Percentiles rank a stretch among this genome's conserved stretches.
phyloP scores from a whole-genome alignment of 73 alveolate genomes.

The Tetrahymena malaccensis region DNA sequence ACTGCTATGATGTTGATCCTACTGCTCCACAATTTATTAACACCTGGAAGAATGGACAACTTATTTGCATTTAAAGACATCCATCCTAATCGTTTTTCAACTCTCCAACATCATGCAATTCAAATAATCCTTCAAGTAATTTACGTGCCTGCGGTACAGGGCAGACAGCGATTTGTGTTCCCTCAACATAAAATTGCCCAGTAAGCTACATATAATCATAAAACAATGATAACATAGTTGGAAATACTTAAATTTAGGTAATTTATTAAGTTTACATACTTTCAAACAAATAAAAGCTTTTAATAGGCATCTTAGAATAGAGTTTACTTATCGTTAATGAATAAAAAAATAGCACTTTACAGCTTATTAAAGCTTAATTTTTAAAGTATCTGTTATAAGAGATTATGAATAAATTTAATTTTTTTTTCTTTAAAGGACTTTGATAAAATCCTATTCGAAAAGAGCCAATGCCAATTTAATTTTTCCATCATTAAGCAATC shows the following conservation, averaged over 20 bases:
- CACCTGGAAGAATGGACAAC: not conserved
- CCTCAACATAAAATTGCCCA: not conserved
- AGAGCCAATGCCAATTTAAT: not conserved
- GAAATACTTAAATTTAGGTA: not conserved
- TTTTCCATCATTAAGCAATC: not conserved
- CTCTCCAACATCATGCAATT: not conserved
- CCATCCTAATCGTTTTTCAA: not conserved
- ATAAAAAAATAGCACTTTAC: not conserved
- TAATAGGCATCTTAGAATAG: not conserved
- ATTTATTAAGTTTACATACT: not conserved
- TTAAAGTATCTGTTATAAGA: too few relatives aligned
- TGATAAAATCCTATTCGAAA: too few relatives aligned
- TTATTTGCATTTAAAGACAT: not conserved
- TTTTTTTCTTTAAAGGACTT: too few relatives aligned
- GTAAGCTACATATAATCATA: not conserved
- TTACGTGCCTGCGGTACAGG: not conserved
- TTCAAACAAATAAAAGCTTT: too few relatives aligned
- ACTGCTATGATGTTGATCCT: not conserved
- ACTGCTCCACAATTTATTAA: not conserved
- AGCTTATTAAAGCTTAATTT: not conserved
- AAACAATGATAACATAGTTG: not conserved
- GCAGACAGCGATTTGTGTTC: not conserved
- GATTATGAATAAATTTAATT: too few relatives aligned
- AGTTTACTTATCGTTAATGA: not conserved
- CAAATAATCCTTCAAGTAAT: not conserved